These are phyloP conservation scores for Starmera quercuum DNA, from an alignment of 805 yeast genomes.

Conservation along the genomic window DNA sequence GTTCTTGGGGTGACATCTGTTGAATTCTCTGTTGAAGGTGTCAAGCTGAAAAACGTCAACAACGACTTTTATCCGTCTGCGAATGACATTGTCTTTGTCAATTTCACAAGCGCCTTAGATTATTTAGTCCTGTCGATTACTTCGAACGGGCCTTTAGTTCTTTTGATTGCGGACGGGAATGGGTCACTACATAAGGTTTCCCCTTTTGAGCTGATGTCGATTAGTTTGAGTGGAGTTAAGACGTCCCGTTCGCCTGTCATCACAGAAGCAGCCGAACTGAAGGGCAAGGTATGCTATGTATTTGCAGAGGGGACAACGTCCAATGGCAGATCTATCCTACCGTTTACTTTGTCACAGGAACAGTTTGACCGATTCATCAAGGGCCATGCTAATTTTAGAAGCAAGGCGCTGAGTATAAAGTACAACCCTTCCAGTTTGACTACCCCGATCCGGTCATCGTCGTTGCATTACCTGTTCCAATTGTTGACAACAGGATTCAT, in stretches of 20 bases:
- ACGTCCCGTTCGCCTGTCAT: conserved; percentile 7
- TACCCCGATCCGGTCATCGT: conserved; percentile 21
- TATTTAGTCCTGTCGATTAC: conserved; percentile 27
- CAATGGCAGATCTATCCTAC: conserved; percentile 70
- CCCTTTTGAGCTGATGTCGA: conserved; percentile 21
- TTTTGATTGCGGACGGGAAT: conserved; percentile 27
- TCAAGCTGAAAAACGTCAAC: conserved; percentile 11
- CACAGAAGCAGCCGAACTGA: conserved; percentile 13
- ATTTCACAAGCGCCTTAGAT: conserved; percentile 41
- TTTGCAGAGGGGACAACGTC: conserved; percentile 82
- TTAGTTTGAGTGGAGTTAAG: conserved; percentile 11
- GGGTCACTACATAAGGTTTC: conserved; percentile 24
- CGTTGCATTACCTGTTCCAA: conserved; percentile 12
- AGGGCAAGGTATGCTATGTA: conserved; percentile 41
- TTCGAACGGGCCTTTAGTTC: conserved; percentile 18
- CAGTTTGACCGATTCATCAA: conserved; percentile 12
- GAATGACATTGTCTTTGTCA: conserved; percentile 37
- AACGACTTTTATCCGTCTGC: conserved; percentile 24
- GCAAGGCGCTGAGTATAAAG: conserved; percentile 22
- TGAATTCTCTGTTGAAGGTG: conserved; percentile 14
- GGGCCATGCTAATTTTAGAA: conserved; percentile 3
- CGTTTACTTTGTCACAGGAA: conserved; percentile 32
- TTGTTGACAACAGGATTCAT: conserved; percentile 13
- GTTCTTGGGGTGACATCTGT: neutral
- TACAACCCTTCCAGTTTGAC: conserved; percentile 20